Percentiles rank a stretch among this genome's conserved stretches.
These are phyloP conservation scores for Verticillium nubilum DNA, from an alignment of 2,329 filamentous ascomycete species.

Conservation along the genomic window DNA sequence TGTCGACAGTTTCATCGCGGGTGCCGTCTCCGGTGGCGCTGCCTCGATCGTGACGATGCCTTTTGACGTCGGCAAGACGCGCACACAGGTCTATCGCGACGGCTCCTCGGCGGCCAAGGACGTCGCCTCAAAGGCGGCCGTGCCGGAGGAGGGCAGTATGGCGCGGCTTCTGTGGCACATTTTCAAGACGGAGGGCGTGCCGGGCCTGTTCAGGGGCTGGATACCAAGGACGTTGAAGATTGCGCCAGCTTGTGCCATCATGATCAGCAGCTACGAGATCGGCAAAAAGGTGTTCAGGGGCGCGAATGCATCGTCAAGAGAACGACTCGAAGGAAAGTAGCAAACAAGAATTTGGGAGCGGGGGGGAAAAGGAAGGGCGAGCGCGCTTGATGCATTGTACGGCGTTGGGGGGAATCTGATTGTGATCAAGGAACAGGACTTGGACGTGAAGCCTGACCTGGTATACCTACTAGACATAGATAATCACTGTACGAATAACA, in stretches of 20 bases:
- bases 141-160: constrained; percentile 74
- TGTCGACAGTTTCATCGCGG: constrained; percentile 82
- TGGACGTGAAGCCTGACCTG: background rate
- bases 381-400: constrained; percentile 1
- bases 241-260: constrained; percentile 93
- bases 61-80: constrained; percentile 96
- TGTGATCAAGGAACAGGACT: background rate
- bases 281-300: constrained; percentile 82
- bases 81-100: constrained; percentile 78
- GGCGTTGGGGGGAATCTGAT: constrained; percentile 1
- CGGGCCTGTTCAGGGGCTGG: constrained; percentile 87
- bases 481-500: constrained; percentile 1
- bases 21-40: constrained; percentile 74
- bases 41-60: constrained; percentile 88
- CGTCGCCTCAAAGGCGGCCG: constrained; percentile 25
- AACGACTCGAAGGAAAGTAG: constrained; percentile 14
- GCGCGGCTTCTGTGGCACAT: constrained; percentile 84
- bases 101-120: constrained; percentile 25
- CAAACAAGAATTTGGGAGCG: background rate
- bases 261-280: constrained; percentile 97
- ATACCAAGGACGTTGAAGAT: constrained; percentile 89
- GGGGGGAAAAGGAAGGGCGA: background rate
- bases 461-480: constrained; percentile 3
- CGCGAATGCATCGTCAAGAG: constrained; percentile 54
- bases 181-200: constrained; percentile 73